A percentile compares a stretch with the other conserved stretches of the same genome.
phyloP scores from a whole-genome alignment of 2,329 filamentous ascomycete species.

The Trichoderma sp. region DNA sequence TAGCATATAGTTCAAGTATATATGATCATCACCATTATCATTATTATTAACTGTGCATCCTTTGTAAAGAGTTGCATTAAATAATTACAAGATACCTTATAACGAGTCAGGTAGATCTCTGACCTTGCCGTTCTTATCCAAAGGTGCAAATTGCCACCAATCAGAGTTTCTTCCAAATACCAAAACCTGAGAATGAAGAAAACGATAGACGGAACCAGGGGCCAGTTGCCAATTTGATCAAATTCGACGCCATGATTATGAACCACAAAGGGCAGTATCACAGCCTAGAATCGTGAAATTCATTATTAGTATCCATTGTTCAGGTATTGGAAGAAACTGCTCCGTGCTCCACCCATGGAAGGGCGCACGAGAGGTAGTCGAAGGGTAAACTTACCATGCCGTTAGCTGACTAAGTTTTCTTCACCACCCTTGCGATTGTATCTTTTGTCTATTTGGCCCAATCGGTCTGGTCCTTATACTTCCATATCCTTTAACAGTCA shows the following conservation, averaged over 20 bases:
- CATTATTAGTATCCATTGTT: not conserved
- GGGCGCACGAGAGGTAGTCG: not conserved
- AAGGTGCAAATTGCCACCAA: not conserved
- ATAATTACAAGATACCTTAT: too few relatives aligned
- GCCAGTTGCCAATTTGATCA: not conserved
- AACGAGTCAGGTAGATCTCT: not conserved
- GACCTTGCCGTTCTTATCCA: too few relatives aligned
- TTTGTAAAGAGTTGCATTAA: not conserved
- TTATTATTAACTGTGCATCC: not conserved
- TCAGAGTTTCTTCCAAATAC: not conserved
- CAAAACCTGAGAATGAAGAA: not conserved
- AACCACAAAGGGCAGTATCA: not conserved
- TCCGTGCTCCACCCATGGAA: not conserved
- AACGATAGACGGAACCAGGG: not conserved
- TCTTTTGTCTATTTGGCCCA: not conserved
- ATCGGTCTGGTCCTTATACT: not conserved
- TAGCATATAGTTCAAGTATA: not conserved
- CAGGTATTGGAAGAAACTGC: not conserved
- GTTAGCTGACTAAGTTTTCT: not conserved
- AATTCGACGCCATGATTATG: slow-evolving; percentile 2
- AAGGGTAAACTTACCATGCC: not conserved
- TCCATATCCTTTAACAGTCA: not conserved
- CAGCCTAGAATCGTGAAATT: not conserved
- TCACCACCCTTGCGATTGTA: not conserved
- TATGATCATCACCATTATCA: not conserved